phyloP scores from a whole-genome alignment of 164 flowering plant species.

The Sedum album region DNA sequence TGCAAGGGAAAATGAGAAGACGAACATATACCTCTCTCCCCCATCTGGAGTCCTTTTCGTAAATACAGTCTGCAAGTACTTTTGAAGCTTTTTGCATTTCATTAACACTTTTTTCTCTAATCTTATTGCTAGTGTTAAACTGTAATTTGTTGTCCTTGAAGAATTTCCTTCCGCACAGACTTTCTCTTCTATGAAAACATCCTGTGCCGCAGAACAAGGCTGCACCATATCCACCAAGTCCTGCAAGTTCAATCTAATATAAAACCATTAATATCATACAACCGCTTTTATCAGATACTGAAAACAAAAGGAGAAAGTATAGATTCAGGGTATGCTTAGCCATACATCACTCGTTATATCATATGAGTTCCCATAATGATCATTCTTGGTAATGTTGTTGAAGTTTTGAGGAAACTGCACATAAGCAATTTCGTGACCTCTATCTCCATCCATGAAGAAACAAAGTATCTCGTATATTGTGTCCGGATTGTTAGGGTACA shows the following conservation, averaged over 20 bases:
- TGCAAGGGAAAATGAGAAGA: not conserved
- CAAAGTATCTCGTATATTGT: conserved; percentile 55
- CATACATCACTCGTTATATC: conserved; percentile 17
- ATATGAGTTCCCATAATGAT: conserved; percentile 28
- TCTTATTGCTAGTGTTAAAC: conserved; percentile 5
- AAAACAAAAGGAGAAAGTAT: not conserved
- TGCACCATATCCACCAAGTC: conserved; percentile 47
- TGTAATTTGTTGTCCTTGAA: conserved; percentile 11
- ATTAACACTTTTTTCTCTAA: conserved; percentile 7
- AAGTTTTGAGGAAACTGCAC: conserved; percentile 68
- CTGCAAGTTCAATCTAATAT: conserved; percentile 50
- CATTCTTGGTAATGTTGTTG: conserved; percentile 44
- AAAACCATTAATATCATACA: not conserved
- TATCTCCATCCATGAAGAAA: conserved; percentile 64
- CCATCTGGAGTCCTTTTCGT: conserved; percentile 30
- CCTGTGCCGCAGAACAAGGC: conserved; percentile 57
- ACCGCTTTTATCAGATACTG: not conserved
- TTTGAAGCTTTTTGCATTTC: conserved; percentile 22
- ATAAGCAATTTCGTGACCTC: conserved; percentile 44
- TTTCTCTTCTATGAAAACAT: conserved; percentile 62
- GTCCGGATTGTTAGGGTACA: conserved; percentile 56
- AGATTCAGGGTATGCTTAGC: not conserved
- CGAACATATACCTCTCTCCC: conserved; percentile 28
- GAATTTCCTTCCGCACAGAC: conserved; percentile 35
- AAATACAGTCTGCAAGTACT: conserved; percentile 23